Evolutionary conservation across 768 basidiomycete genomes (phyloP).

Genomic region (Phaffia australis): DNA sequence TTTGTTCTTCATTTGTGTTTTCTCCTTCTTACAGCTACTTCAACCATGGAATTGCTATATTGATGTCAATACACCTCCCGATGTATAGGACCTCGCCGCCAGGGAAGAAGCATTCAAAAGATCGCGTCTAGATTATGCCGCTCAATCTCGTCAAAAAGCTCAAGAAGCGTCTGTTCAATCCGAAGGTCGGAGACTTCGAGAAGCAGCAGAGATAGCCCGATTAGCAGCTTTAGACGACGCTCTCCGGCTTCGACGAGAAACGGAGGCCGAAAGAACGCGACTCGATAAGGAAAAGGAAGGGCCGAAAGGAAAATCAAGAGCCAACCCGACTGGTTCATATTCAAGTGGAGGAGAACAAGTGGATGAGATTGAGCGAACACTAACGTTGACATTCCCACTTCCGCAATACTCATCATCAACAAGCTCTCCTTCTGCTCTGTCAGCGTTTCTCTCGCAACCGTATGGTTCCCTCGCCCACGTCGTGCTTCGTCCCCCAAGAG

Average conservation of each 20-base stretch:
- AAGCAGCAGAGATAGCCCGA: slow-evolving; percentile 20
- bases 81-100: slow-evolving; percentile 18
- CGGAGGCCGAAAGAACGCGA: background rate
- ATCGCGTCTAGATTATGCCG: slow-evolving; percentile 1
- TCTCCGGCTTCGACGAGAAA: background rate
- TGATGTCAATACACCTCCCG: background rate
- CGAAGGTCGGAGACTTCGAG: slow-evolving; percentile 20
- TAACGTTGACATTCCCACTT: slow-evolving; percentile 16
- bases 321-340: background rate
- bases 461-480: slow-evolving; percentile 15
- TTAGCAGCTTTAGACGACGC: slow-evolving; percentile 11
- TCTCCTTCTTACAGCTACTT: background rate
- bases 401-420: slow-evolving; percentile 4
- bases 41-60: background rate
- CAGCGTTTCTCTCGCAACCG: background rate
- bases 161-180: slow-evolving; percentile 22
- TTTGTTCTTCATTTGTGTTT: slow-evolving; percentile 3
- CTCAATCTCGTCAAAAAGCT: background rate
- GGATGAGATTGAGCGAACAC: slow-evolving; percentile 14
- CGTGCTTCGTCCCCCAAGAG: slow-evolving; percentile 1
- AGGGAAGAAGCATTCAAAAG: slow-evolving; percentile 23
- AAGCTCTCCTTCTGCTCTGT: background rate
- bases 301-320: background rate
- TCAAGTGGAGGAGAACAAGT: background rate
- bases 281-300: background rate